Conservation (phyloP, 345 rosid genomes). For the Eucalyptus regnans region DNA sequence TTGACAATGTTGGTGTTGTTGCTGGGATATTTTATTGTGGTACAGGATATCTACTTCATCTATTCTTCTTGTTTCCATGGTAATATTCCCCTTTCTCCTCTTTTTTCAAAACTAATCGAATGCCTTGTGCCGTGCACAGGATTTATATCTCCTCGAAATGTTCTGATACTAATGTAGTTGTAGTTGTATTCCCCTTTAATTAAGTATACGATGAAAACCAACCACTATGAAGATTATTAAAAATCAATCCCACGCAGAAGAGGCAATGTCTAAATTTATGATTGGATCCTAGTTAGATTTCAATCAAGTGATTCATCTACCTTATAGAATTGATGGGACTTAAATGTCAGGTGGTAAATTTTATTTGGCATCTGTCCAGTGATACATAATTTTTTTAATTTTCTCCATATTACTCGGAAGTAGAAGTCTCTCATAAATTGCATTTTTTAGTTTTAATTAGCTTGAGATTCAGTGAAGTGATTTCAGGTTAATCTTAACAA, state of each 20-base stretch:
- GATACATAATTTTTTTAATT: not conserved
- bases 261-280: not conserved
- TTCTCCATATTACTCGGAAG: not conserved
- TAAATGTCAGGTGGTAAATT: not conserved
- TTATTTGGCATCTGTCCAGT: not conserved
- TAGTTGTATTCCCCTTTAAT: not conserved
- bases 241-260: not conserved
- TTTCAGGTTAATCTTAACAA: not conserved
- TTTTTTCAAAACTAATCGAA: not conserved
- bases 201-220: not conserved
- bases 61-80: not conserved
- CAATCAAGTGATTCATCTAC: not conserved
- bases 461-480: not conserved
- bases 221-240: not conserved
- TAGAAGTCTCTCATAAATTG: not conserved
- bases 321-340: not conserved
- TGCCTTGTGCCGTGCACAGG: not conserved
- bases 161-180: not conserved
- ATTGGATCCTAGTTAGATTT: not conserved
- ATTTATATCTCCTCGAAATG: not conserved
- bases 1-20: not conserved
- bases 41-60: not conserved
- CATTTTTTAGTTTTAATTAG: not conserved
- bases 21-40: not conserved
- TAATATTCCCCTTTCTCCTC: not conserved